Percentiles rank a stretch among this genome's conserved stretches.
phyloP scores from a whole-genome alignment of 306 rosid genomes.

The Ziziphus jujuba region DNA sequence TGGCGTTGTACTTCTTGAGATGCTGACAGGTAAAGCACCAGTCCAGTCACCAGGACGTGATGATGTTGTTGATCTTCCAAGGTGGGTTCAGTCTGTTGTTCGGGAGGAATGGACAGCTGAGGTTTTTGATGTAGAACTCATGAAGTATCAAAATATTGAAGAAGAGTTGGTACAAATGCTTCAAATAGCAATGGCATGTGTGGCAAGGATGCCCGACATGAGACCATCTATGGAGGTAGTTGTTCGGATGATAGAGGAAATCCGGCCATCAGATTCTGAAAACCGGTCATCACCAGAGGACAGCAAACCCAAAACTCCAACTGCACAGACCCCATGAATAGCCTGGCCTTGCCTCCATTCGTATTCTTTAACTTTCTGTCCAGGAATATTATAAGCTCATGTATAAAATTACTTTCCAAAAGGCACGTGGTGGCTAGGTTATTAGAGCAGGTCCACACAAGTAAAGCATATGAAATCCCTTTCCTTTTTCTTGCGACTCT shows the following conservation, averaged over 20 bases:
- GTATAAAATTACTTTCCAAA: neutral
- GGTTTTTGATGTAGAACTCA: conserved; percentile 88
- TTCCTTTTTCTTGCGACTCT: conserved; percentile 7
- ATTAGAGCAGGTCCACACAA: neutral
- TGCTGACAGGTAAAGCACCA: conserved; percentile 82
- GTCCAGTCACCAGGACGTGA: conserved; percentile 69
- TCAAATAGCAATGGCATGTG: conserved; percentile 93
- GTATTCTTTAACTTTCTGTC: too few species aligned
- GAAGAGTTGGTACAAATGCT: conserved; percentile 95
- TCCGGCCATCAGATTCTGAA: conserved; percentile 44
- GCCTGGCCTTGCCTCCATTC: neutral
- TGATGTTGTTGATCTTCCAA: conserved; percentile 76
- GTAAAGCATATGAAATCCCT: conserved; percentile 1
- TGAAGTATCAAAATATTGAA: conserved; percentile 70
- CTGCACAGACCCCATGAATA: conserved; percentile 29
- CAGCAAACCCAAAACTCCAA: conserved; percentile 37
- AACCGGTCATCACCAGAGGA: conserved; percentile 46
- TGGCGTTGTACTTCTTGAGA: conserved; percentile 88
- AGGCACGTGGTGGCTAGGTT: conserved; percentile 3
- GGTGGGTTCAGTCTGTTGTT: conserved; percentile 87
- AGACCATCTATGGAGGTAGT: conserved; percentile 89
- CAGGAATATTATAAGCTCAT: neutral
- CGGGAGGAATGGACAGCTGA: conserved; percentile 95
- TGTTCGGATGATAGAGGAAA: conserved; percentile 67
- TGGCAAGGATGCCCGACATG: conserved; percentile 62